Evolutionary conservation across 2,329 filamentous ascomycete species (phyloP), one percentile per base, ranked within the genome.

Genomic region (Leptosphaerulina australis): DNA sequence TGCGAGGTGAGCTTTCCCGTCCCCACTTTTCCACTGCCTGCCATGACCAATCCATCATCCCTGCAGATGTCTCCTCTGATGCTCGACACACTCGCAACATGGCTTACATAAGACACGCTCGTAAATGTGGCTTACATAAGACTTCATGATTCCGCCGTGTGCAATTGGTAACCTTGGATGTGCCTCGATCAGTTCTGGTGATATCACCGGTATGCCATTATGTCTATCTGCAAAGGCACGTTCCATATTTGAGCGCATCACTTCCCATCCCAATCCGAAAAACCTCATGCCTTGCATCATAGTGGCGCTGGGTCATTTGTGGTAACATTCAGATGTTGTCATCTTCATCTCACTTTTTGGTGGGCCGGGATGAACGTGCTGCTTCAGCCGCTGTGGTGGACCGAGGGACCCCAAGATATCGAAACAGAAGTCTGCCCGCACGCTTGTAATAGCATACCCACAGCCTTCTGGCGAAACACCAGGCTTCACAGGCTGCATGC

Each of bases 271-370:
- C 39, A n/a, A 28, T 28, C 20, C n/a, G 2, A 25, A 34, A 8
- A 8, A 5, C 28, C 35, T 31, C 36, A 41, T 50, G 48, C 30
- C 48, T 45, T 51, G 48, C 40, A 50, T 40, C 30, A 50, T 40
- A 7, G 12, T 30, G 30, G 24, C 36, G 35, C 35, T 20, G 22
- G 22, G 17, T 18, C 36, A 29, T 39, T 24, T 17, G 17, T 24
- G 24, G 22, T 12, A 12, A 30, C 15, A 22, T 9, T 20, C n/a
- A n/a, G n/a, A 6, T 18, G 14, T 21, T 26, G 36, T 41, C 41
- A 45, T 50, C 15, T 28, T 24, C 5, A 18, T 17, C 26, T 34
- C n/a, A 2, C n/a, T 39, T 8, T 39, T 8, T 34, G 35, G 29
- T 28, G 17, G 21, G 15, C 28, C 9, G 9, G 7, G 12, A n/a